Evolutionary conservation across 1,284 basidiomycete species (phyloP).

Genomic region (Apiotrichum laibachii): DNA sequence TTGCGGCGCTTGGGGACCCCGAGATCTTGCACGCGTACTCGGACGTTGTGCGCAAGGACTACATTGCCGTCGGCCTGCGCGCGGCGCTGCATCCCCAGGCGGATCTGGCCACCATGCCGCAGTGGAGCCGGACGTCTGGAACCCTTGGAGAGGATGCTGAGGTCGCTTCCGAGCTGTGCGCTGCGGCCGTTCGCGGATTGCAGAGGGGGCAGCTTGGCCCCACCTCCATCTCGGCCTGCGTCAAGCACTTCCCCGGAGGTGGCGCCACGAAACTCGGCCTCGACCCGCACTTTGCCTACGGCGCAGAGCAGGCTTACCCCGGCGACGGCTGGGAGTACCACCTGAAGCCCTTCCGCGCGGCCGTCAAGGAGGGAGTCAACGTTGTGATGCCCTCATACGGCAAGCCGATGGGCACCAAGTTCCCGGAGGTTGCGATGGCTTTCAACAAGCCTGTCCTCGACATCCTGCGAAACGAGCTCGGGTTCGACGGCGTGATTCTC

Average conservation of each 20-base stretch:
- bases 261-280: constrained; percentile 12
- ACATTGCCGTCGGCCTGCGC: constrained; percentile 18
- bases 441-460: constrained; percentile 20
- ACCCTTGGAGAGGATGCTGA: constrained; percentile 19
- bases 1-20: constrained; percentile 17
- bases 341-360: constrained; percentile 21
- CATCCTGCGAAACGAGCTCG: constrained; percentile 11
- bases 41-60: constrained; percentile 21
- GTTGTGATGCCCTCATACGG: constrained; percentile 24
- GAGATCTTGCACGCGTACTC: constrained; percentile 15
- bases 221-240: constrained; percentile 15
- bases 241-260: constrained; percentile 27
- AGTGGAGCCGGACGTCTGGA: constrained; percentile 18
- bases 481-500: constrained; percentile 17
- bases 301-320: constrained; percentile 19
- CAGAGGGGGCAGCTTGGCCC: constrained; percentile 8
- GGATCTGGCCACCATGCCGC: constrained; percentile 18
- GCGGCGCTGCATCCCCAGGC: constrained; percentile 21
- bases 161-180: constrained; percentile 11
- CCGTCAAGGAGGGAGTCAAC: constrained; percentile 14
- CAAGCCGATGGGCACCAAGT: constrained; percentile 16
- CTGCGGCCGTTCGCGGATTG: constrained; percentile 12
- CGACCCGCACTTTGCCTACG: constrained; percentile 22
- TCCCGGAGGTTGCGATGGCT: constrained; percentile 19
- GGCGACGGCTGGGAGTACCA: constrained; percentile 21